These are phyloP conservation scores for Xylariaceae sp. DNA, from an alignment of 2,329 filamentous ascomycete genomes.

Conservation along the genomic window DNA sequence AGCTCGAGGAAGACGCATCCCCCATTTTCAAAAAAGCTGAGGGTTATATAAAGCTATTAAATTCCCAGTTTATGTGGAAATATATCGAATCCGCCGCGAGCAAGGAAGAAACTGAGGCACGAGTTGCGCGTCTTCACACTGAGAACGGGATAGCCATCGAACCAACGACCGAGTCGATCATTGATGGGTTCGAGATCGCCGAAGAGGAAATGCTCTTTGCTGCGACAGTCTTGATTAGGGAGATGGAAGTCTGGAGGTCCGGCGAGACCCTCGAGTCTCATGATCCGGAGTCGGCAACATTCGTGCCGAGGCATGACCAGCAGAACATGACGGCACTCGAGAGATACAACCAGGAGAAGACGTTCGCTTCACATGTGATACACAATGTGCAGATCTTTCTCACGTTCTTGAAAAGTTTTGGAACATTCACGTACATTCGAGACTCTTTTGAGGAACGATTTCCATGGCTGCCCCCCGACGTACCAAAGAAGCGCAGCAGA, in stretches of 20 bases:
- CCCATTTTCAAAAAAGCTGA: background rate
- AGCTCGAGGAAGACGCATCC: conserved; percentile 2
- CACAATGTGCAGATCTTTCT: background rate
- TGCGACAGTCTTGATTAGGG: background rate
- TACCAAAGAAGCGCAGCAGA: background rate
- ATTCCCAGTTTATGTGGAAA: background rate
- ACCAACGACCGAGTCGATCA: background rate
- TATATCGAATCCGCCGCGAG: background rate
- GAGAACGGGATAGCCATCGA: background rate
- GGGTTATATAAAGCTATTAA: background rate
- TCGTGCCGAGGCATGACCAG: conserved; percentile 6
- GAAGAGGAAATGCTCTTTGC: conserved; percentile 9
- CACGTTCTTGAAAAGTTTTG: background rate
- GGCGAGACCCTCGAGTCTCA: background rate
- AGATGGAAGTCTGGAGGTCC: background rate
- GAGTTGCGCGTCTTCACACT: background rate
- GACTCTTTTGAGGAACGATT: background rate
- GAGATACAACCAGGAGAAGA: conserved; percentile 4
- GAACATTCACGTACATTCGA: conserved; percentile 4
- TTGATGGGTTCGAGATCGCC: conserved; percentile 6
- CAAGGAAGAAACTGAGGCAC: background rate
- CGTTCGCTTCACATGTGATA: background rate
- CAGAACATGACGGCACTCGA: conserved; percentile 1
- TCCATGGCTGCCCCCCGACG: background rate
- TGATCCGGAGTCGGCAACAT: conserved; percentile 1